These are phyloP conservation scores for Psilocybe tampanensis DNA, from an alignment of 768 basidiomycete species.

Conservation along the genomic window DNA sequence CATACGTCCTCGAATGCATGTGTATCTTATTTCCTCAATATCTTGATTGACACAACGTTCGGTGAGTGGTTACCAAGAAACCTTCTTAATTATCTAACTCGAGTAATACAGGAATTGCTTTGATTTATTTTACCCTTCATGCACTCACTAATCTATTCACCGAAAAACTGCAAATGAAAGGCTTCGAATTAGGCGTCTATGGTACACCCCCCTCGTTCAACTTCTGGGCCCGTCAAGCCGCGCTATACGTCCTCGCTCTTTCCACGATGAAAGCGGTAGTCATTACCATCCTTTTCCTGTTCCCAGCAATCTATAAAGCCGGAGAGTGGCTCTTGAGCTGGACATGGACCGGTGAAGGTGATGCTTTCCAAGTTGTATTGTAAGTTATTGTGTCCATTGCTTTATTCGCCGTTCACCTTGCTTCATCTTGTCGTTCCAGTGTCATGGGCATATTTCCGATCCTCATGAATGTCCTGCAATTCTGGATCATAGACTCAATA, in stretches of 20 bases:
- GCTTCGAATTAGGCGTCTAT: constrained; percentile 87
- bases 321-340: constrained; percentile 90
- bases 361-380: constrained; percentile 79
- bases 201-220: constrained; percentile 77
- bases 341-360: constrained; percentile 63
- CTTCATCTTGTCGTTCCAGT: constrained; percentile 35
- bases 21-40: constrained; percentile 89
- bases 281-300: constrained; percentile 69
- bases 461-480: constrained; percentile 87
- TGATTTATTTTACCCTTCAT: constrained; percentile 77
- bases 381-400: constrained; percentile 48
- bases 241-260: constrained; percentile 81
- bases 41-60: constrained; percentile 88
- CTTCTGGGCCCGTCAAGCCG: constrained; percentile 77
- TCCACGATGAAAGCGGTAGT: constrained; percentile 92
- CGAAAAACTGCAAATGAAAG: constrained; percentile 65
- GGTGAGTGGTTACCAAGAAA: constrained; percentile 48
- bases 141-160: constrained; percentile 64
- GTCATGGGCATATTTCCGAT: constrained; percentile 93
- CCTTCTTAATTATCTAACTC: background rate
- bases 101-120: constrained; percentile 64
- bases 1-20: constrained; percentile 82
- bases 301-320: constrained; percentile 70
- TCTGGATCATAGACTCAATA: constrained; percentile 94
- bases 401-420: background rate